A percentile compares a stretch with the other conserved stretches of the same genome.
phyloP scores from a whole-genome alignment of 768 basidiomycete genomes.

The Pisolithus albus region DNA sequence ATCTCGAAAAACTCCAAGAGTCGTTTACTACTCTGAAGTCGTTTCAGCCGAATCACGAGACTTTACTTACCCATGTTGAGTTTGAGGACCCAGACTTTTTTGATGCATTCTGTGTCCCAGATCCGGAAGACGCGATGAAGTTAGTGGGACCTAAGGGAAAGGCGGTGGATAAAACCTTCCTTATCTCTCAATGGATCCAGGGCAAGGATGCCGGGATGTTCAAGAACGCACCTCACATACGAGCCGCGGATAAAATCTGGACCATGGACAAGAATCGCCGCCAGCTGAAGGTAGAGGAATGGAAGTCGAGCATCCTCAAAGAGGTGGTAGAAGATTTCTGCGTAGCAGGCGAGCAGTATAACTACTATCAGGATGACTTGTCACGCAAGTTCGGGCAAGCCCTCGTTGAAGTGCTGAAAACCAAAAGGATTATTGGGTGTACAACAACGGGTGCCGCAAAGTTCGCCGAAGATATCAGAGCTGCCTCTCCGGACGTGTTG shows the following conservation, averaged over 20 bases:
- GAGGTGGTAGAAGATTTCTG: slow-evolving; percentile 32
- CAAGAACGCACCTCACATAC: slow-evolving; percentile 18
- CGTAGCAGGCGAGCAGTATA: slow-evolving; percentile 31
- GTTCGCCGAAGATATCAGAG: slow-evolving; percentile 41
- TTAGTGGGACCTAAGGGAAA: slow-evolving; percentile 36
- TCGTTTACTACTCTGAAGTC: slow-evolving; percentile 25
- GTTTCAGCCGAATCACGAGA: slow-evolving; percentile 13
- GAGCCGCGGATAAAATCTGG: slow-evolving; percentile 30
- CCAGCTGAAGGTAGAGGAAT: slow-evolving; percentile 20
- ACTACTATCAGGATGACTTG: slow-evolving; percentile 32
- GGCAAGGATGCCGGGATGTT: slow-evolving; percentile 43
- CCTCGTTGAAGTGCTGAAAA: slow-evolving; percentile 29
- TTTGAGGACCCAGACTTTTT: slow-evolving; percentile 43
- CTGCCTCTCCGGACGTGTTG: slow-evolving; percentile 43
- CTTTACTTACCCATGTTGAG: slow-evolving; percentile 43
- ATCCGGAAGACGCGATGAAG: slow-evolving; percentile 38
- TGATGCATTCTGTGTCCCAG: slow-evolving; percentile 40
- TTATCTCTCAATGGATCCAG: slow-evolving; percentile 41
- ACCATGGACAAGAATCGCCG: slow-evolving; percentile 25
- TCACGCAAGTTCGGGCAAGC: slow-evolving; percentile 31
- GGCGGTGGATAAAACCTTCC: slow-evolving; percentile 30
- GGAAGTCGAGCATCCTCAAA: slow-evolving; percentile 30
- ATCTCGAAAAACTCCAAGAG: slow-evolving; percentile 17
- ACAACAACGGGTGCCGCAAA: slow-evolving; percentile 69
- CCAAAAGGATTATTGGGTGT: slow-evolving; percentile 55